phyloP scores from a whole-genome alignment of 2,329 filamentous ascomycete genomes.

The Malbranchea zuffiana region DNA sequence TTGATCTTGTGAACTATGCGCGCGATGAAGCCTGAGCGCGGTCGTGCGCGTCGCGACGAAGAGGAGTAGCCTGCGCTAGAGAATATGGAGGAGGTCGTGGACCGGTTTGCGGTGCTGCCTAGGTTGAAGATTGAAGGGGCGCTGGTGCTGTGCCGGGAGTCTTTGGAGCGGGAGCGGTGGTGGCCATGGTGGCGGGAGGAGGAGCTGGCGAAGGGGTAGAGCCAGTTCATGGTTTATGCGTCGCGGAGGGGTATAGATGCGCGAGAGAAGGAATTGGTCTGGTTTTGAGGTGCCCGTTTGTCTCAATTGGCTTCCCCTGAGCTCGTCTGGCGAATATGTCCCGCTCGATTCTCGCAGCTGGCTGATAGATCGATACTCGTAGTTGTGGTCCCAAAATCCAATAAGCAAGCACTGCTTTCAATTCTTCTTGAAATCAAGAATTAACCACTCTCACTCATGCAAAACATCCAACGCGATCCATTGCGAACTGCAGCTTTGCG shows the following conservation, averaged over 20 bases:
- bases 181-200: constrained; percentile 19
- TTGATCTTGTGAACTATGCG: constrained; percentile 65
- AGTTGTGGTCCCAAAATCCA: too few species aligned
- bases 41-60: constrained; percentile 66
- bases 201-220: constrained; percentile 29
- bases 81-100: constrained; percentile 38
- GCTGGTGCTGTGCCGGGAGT: constrained; percentile 24
- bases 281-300: neutral
- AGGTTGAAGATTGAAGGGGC: constrained; percentile 39
- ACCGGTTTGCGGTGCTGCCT: constrained; percentile 25
- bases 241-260: too few species aligned
- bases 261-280: too few species aligned
- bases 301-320: neutral
- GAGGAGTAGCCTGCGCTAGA: constrained; percentile 42
- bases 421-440: too few species aligned
- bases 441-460: too few species aligned
- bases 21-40: constrained; percentile 66
- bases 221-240: constrained; percentile 39
- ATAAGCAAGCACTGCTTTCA: too few species aligned
- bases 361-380: too few species aligned
- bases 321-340: too few species aligned
- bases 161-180: constrained; percentile 26
- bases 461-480: too few species aligned
- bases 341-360: too few species aligned
- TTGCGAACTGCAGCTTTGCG: too few species aligned